Percentiles rank a stretch among this genome's conserved stretches.
Evolutionary conservation across 768 basidiomycete genomes (phyloP).

Genomic region (Pleurotus platypus): DNA sequence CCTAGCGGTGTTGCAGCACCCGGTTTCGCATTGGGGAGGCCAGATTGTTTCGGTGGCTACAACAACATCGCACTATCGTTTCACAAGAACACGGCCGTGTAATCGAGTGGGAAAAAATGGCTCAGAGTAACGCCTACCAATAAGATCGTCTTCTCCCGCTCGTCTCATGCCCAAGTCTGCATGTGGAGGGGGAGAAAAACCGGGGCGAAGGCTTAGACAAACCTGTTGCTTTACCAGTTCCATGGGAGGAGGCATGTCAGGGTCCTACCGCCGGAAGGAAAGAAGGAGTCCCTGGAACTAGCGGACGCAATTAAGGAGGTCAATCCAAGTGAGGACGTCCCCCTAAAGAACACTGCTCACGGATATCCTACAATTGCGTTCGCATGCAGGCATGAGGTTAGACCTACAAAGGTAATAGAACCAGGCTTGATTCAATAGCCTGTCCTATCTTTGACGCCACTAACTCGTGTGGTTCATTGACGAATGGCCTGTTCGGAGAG

Average conservation of each 20-base stretch:
- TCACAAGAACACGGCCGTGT: not conserved
- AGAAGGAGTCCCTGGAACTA: not conserved
- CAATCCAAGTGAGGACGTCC: not conserved
- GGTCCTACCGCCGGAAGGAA: too few species aligned
- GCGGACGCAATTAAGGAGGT: too few species aligned
- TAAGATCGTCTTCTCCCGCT: slow-evolving; percentile 2
- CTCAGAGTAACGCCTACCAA: not conserved
- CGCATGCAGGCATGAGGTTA: slow-evolving; percentile 1
- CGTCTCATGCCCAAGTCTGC: too few species aligned
- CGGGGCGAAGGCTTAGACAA: too few species aligned
- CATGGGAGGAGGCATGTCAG: not conserved
- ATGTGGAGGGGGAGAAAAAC: too few species aligned
- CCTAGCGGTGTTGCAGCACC: too few species aligned
- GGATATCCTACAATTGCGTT: not conserved
- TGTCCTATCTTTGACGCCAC: not conserved
- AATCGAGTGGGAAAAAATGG: slow-evolving; percentile 2
- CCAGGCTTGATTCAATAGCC: not conserved
- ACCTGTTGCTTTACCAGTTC: too few species aligned
- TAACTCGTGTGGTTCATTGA: not conserved
- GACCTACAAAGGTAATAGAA: not conserved
- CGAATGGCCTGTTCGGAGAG: not conserved
- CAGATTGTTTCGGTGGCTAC: too few species aligned
- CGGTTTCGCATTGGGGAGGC: too few species aligned
- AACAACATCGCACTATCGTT: too few species aligned
- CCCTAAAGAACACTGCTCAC: not conserved